Evolutionary conservation across 176 grass and related monocot species (phyloP), one percentile per base, ranked within the genome.

Genomic region (Phragmites australis): DNA sequence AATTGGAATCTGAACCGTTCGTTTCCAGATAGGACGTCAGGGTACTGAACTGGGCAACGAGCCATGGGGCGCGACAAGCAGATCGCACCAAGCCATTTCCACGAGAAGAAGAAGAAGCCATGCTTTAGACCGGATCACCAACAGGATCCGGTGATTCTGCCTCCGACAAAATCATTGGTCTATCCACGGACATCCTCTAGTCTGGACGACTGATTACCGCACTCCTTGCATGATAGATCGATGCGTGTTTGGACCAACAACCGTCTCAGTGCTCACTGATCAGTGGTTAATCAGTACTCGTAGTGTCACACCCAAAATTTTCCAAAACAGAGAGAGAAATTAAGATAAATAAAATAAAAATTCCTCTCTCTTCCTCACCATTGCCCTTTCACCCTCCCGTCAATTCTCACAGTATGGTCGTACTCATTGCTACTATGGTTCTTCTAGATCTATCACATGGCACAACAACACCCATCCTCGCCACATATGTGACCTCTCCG

Each of bases 201-300:
- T 51, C 22, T 29, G 42, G 22, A 32, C 18, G 29, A 63, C 66
- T 2, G 12, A 84, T 10, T 46, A 50, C 8, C 51, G 18, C 68
- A 21, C 2, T 23, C 23, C 11, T 32, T 62, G 10, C 5, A 65
- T 65, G 29, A 65, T 78, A 63, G 57, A 12, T 30, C 41, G 84
- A 68, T 68, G 70, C 61, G 84, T 87, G 78, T 55, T 68, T 74
- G 84, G 32, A 68, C 77, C 30, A 87, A 60, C 68, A 41, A 80
- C 66, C 54, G 31, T 57, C 34, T 65, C 16, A 6, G 66, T 45
- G 40, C 42, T 69, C 67, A 30, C 2, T 19, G 14, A 44, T 49
- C 45, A 71, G 40, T 84, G 50, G 29, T 72, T 26, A 59, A 17
- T 47, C 55, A 60, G 55, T 8, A 31, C 45, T 63, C 34, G 56